Percentiles rank a stretch among this genome's conserved stretches.
These are phyloP conservation scores for Acer yangbiense DNA, from an alignment of 345 rosid species.

Conservation along the genomic window DNA sequence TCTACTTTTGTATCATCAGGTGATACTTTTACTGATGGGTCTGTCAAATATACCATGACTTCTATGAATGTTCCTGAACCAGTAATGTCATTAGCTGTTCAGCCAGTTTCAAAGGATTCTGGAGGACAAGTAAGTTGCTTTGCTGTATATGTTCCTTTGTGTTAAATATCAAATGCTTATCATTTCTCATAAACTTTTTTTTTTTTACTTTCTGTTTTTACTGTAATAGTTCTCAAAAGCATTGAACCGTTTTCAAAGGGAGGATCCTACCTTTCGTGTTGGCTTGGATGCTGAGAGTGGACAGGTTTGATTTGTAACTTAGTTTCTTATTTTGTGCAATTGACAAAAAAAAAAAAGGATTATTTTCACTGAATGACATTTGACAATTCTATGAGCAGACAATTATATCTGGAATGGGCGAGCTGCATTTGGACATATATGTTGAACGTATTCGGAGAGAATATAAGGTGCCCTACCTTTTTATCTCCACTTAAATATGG, in stretches of 20 bases:
- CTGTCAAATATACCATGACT: slow-evolving; percentile 95
- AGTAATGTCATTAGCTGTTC: slow-evolving; percentile 97
- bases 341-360: too few relatives aligned
- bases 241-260: slow-evolving; percentile 89
- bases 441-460: slow-evolving; percentile 96
- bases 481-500: slow-evolving; percentile 2
- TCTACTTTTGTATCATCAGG: slow-evolving; percentile 43
- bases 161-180: slow-evolving; percentile 10
- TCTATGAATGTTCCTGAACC: slow-evolving; percentile 99
- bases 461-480: slow-evolving; percentile 63
- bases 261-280: slow-evolving; percentile 98
- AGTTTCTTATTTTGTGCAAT: slow-evolving; percentile 4
- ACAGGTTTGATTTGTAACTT: slow-evolving; percentile 55
- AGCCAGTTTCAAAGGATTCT: slow-evolving; percentile 93
- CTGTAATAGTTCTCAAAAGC: slow-evolving; percentile 88
- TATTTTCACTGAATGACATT: slow-evolving; percentile 1
- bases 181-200: slow-evolving; percentile 2
- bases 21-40: slow-evolving; percentile 94
- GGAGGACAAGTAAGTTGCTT: slow-evolving; percentile 87
- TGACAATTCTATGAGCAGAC: slow-evolving; percentile 53
- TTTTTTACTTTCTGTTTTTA: slow-evolving; percentile 7
- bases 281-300: slow-evolving; percentile 98
- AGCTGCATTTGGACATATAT: slow-evolving; percentile 93
- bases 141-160: neutral
- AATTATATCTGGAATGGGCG: slow-evolving; percentile 99